These are phyloP conservation scores for Rosa persica DNA, from an alignment of 306 rosid genomes.

Conservation along the genomic window DNA sequence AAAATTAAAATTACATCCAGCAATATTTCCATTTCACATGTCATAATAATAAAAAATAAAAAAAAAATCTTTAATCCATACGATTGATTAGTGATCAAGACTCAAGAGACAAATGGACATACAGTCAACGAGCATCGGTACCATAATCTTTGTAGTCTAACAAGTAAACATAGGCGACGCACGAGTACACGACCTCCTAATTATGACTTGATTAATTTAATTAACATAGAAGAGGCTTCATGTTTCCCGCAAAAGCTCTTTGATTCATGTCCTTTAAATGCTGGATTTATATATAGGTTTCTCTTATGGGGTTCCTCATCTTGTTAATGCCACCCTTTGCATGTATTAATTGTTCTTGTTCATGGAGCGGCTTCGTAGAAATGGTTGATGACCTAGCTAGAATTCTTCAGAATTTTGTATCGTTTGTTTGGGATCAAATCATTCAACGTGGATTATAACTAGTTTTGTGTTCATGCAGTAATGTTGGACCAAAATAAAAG, in stretches of 20 bases:
- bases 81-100: too few species aligned
- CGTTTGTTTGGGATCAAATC: neutral
- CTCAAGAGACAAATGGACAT: neutral
- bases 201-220: neutral
- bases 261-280: constrained; percentile 22
- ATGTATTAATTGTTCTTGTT: neutral
- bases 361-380: neutral
- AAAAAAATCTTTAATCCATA: too few species aligned
- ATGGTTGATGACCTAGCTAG: neutral
- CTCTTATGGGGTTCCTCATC: neutral
- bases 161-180: constrained; percentile 17
- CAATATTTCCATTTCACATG: too few species aligned
- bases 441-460: neutral
- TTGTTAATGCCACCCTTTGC: neutral
- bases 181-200: constrained; percentile 2
- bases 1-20: too few species aligned
- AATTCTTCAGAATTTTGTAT: neutral
- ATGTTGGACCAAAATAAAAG: neutral
- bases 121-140: constrained; percentile 31
- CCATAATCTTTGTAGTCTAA: neutral
- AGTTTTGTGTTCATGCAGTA: neutral
- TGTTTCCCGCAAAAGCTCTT: constrained; percentile 25
- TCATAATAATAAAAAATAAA: too few species aligned
- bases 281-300: neutral
- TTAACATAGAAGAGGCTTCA: constrained; percentile 13